Conservation (phyloP, 2,329 filamentous ascomycete species). For the Endocalyx cinctus region DNA sequence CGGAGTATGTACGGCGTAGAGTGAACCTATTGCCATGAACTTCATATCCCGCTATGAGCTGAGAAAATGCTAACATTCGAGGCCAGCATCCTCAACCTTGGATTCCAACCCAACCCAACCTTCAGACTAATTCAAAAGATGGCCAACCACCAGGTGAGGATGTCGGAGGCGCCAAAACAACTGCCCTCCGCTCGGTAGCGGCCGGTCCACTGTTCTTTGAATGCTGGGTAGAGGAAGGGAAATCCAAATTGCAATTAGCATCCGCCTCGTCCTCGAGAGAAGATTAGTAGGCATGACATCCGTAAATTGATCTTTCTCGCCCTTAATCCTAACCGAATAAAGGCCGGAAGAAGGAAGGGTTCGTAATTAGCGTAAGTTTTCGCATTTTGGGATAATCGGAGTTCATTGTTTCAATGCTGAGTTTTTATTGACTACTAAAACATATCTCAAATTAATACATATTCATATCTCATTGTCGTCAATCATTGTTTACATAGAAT, state of each 20-base stretch:
- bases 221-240: slow-evolving; percentile 59
- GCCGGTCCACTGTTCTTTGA: slow-evolving; percentile 61
- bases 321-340: too few species aligned
- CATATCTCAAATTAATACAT: too few species aligned
- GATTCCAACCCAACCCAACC: slow-evolving; percentile 50
- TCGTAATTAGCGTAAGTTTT: too few species aligned
- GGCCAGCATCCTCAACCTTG: slow-evolving; percentile 55
- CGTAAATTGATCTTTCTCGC: too few species aligned
- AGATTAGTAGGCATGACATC: too few species aligned
- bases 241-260: slow-evolving; percentile 31
- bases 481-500: too few species aligned
- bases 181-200: slow-evolving; percentile 48
- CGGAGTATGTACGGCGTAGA: slow-evolving; percentile 39
- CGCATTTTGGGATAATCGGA: too few species aligned
- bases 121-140: slow-evolving; percentile 35
- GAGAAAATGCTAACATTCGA: background rate
- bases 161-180: slow-evolving; percentile 37
- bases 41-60: too few species aligned
- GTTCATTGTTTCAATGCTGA: too few species aligned
- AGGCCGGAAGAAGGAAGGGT: too few species aligned
- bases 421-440: too few species aligned
- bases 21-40: slow-evolving; percentile 5
- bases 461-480: too few species aligned
- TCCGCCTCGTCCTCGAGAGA: slow-evolving; percentile 8
- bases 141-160: slow-evolving; percentile 27